These are phyloP conservation scores for Diaporthe ilicicola DNA, from an alignment of 2,329 filamentous ascomycete species.

Conservation along the genomic window DNA sequence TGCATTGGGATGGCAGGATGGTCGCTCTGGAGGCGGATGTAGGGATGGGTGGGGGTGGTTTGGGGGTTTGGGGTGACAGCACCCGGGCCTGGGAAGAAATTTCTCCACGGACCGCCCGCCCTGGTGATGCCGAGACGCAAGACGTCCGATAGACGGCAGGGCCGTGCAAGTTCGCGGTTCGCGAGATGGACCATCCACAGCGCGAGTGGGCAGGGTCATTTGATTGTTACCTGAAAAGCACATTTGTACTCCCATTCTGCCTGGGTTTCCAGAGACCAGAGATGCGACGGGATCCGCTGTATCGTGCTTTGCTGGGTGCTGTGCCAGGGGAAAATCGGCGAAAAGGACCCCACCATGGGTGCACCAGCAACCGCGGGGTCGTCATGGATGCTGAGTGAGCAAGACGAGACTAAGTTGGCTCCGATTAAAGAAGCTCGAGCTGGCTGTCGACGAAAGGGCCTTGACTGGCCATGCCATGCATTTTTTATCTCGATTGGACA, in stretches of 20 bases:
- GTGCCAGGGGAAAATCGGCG: constrained; percentile 12
- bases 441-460: background rate
- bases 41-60: background rate
- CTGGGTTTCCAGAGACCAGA: background rate
- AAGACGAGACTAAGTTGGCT: background rate
- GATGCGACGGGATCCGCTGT: background rate
- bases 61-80: constrained; percentile 11
- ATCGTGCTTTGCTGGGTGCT: background rate
- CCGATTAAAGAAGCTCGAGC: background rate
- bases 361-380: background rate
- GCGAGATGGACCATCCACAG: background rate
- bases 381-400: constrained; percentile 8
- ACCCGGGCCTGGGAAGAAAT: constrained; percentile 15
- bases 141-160: background rate
- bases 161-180: background rate
- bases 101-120: constrained; percentile 5
- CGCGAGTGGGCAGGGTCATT: background rate
- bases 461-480: background rate
- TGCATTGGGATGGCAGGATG: background rate
- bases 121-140: constrained; percentile 1
- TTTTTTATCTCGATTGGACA: background rate
- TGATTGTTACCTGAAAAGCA: too few relatives aligned
- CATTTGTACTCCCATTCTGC: too few relatives aligned
- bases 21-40: background rate
- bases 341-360: background rate